Evolutionary conservation across 2,329 filamentous ascomycete genomes (phyloP).

Genomic region (Sporothrix protearum): DNA sequence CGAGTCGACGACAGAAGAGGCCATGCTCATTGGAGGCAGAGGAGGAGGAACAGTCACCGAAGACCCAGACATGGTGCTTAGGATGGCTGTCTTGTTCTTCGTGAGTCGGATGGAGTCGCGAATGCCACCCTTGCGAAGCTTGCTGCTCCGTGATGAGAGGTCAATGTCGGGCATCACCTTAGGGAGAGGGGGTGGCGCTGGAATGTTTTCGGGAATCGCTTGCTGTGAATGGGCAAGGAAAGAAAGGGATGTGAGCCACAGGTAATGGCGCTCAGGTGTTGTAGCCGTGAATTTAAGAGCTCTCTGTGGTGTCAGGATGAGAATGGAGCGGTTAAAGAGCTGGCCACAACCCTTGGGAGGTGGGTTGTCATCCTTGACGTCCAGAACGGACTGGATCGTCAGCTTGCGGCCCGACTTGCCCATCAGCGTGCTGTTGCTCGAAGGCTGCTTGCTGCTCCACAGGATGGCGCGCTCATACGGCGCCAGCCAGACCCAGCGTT

Average conservation of each 20-base stretch:
- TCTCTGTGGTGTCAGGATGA: slow-evolving; percentile 88
- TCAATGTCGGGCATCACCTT: slow-evolving; percentile 53
- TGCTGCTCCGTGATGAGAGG: slow-evolving; percentile 40
- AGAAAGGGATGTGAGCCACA: slow-evolving; percentile 91
- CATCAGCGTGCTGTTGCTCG: slow-evolving; percentile 78
- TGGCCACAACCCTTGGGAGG: slow-evolving; percentile 64
- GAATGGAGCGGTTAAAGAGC: slow-evolving; percentile 86
- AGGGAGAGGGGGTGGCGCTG: slow-evolving; percentile 46
- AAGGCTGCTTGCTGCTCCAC: slow-evolving; percentile 97
- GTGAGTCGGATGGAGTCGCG: slow-evolving; percentile 87
- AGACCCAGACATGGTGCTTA: slow-evolving; percentile 28
- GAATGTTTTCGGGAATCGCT: slow-evolving; percentile 69
- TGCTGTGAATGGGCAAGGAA: slow-evolving; percentile 90
- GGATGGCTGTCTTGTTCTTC: slow-evolving; percentile 58
- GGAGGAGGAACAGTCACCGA: slow-evolving; percentile 26
- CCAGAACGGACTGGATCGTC: slow-evolving; percentile 89
- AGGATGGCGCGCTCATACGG: slow-evolving; percentile 94
- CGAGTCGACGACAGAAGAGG: slow-evolving; percentile 39
- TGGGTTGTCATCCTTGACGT: slow-evolving; percentile 91
- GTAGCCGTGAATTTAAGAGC: slow-evolving; percentile 92
- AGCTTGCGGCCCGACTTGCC: slow-evolving; percentile 96
- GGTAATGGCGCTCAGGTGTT: slow-evolving; percentile 79
- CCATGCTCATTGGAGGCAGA: slow-evolving; percentile 30
- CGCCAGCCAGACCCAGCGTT: slow-evolving; percentile 97
- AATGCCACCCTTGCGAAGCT: slow-evolving; percentile 56